These are phyloP conservation scores for Santalum album DNA, from an alignment of 164 flowering plant genomes.

Conservation along the genomic window DNA sequence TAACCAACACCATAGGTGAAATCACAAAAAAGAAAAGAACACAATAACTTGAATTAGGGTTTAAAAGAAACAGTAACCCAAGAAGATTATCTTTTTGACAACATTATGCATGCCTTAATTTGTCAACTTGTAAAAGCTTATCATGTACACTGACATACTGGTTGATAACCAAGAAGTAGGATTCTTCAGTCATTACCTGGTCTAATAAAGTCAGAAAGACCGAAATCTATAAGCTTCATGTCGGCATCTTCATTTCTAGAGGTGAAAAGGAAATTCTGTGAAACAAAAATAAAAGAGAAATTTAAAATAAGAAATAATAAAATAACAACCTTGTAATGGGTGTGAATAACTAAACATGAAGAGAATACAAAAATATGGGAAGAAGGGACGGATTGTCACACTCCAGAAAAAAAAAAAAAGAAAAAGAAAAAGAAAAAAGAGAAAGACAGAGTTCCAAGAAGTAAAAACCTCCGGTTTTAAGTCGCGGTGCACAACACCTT, in stretches of 20 bases:
- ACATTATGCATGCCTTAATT: background rate
- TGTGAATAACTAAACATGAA: background rate
- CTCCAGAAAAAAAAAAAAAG: background rate
- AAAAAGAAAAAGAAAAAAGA: background rate
- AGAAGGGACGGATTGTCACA: background rate
- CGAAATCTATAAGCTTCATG: constrained; percentile 97
- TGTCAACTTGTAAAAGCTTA: background rate
- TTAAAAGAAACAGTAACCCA: too few relatives aligned
- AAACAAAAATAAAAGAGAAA: constrained; percentile 9
- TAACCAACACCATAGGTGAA: too few relatives aligned
- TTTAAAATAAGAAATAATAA: background rate
- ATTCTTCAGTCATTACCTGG: constrained; percentile 44
- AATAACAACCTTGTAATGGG: background rate
- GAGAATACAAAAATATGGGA: background rate
- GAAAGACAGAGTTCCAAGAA: background rate
- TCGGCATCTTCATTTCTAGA: constrained; percentile 78
- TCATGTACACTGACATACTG: too few relatives aligned
- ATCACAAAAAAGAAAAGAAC: too few relatives aligned
- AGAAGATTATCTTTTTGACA: background rate
- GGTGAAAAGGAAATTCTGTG: constrained; percentile 92
- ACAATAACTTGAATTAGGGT: too few relatives aligned
- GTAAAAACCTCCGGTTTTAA: constrained; percentile 73
- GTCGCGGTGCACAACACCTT: constrained; percentile 93
- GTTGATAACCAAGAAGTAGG: background rate
- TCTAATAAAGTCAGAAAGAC: constrained; percentile 89